Evolutionary conservation across 176 grass and related monocot genomes (phyloP).

Genomic region (Aegilops umbellulata): DNA sequence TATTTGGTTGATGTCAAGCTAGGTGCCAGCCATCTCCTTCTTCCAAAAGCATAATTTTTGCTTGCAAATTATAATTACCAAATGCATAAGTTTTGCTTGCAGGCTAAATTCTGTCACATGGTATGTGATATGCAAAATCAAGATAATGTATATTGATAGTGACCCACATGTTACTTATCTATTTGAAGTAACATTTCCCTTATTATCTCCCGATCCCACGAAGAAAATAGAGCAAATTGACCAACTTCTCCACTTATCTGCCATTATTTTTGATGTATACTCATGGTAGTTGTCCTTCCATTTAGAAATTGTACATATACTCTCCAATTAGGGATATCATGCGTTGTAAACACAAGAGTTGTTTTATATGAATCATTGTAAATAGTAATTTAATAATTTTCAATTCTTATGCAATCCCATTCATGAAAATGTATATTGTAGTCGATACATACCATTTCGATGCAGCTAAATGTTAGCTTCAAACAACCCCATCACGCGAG

Average conservation of each 20-base stretch:
- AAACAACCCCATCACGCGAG: no score
- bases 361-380: not conserved
- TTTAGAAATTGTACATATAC: not conserved
- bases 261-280: conserved; percentile 1
- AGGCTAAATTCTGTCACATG: not conserved
- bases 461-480: no score
- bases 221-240: conserved; percentile 95
- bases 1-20: no score
- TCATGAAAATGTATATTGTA: no score
- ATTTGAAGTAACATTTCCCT: not conserved
- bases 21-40: no score
- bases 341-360: not conserved
- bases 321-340: not conserved
- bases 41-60: no score
- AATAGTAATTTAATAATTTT: not conserved
- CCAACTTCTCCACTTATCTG: conserved; percentile 30
- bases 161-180: conserved; percentile 10
- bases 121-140: no score
- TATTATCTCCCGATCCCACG: conserved; percentile 13
- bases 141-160: not conserved
- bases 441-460: no score
- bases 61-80: no score
- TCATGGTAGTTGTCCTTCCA: not conserved
- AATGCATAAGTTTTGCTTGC: not conserved
- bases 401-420: no score